Conservation (phyloP, 2,329 filamentous ascomycete species). For the Trichophyton rubrum region DNA sequence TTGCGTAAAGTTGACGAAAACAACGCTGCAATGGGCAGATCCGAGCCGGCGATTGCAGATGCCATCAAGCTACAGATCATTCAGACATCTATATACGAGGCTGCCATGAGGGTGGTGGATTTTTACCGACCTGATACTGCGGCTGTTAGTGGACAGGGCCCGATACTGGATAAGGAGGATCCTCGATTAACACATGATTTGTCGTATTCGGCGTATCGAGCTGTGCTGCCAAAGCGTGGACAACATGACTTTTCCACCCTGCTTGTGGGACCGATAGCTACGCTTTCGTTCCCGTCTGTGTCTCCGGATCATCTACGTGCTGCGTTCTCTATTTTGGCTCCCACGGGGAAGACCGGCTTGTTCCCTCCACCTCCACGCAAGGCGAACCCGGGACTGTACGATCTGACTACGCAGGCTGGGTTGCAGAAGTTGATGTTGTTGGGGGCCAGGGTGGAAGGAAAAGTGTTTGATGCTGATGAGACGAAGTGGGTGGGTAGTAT, state of each 20-base stretch:
- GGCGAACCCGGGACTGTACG: conserved; percentile 69
- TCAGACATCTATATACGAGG: conserved; percentile 77
- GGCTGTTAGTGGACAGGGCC: conserved; percentile 20
- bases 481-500: conserved; percentile 63
- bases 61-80: conserved; percentile 68
- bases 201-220: conserved; percentile 42
- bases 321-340: conserved; percentile 64
- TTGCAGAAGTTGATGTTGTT: conserved; percentile 78
- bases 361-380: conserved; percentile 70
- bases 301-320: conserved; percentile 74
- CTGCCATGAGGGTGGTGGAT: conserved; percentile 74
- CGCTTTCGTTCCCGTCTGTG: conserved; percentile 68
- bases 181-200: conserved; percentile 45
- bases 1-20: conserved; percentile 54
- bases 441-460: conserved; percentile 75
- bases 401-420: conserved; percentile 63
- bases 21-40: conserved; percentile 45
- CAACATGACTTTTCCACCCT: conserved; percentile 58
- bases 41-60: conserved; percentile 38
- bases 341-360: conserved; percentile 44
- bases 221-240: conserved; percentile 39
- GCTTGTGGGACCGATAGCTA: conserved; percentile 66
- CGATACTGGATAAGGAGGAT: conserved; percentile 27
- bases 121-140: conserved; percentile 51
- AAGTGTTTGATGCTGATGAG: conserved; percentile 65